phyloP scores from a whole-genome alignment of 1,284 basidiomycete genomes.

The Stereum hirsutum region DNA sequence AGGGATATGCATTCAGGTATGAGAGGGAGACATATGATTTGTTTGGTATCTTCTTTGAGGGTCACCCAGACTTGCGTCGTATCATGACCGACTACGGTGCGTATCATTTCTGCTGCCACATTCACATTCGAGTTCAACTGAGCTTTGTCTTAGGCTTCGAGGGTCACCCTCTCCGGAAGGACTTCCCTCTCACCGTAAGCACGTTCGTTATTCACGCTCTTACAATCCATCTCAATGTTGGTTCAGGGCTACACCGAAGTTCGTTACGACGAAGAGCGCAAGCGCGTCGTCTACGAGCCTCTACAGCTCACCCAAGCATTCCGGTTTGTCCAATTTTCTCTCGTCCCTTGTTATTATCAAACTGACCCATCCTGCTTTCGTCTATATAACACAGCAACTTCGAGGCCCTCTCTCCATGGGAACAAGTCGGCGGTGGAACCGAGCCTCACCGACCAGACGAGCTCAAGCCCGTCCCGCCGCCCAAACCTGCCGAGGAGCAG shows the following conservation, averaged over 20 bases:
- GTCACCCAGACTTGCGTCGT: constrained; percentile 95
- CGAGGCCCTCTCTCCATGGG: constrained; percentile 92
- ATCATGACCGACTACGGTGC: constrained; percentile 97
- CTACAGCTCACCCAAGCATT: constrained; percentile 97
- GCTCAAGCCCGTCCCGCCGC: constrained; percentile 63
- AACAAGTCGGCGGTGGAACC: constrained; percentile 87
- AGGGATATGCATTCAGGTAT: constrained; percentile 45
- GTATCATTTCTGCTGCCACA: constrained; percentile 12
- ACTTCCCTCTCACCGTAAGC: constrained; percentile 90
- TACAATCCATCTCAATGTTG: neutral
- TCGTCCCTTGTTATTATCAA: neutral
- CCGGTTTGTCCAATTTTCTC: constrained; percentile 47
- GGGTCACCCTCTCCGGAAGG: constrained; percentile 95
- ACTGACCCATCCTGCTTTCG: constrained; percentile 2
- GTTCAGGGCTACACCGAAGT: constrained; percentile 90
- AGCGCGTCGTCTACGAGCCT: constrained; percentile 97
- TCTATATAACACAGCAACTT: constrained; percentile 63
- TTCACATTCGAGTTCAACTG: constrained; percentile 4
- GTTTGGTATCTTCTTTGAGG: constrained; percentile 94
- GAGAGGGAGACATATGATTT: constrained; percentile 99
- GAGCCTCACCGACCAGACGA: constrained; percentile 61
- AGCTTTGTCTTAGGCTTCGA: constrained; percentile 71
- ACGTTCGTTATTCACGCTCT: neutral
- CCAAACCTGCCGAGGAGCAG: constrained; percentile 46
- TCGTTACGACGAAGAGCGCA: constrained; percentile 97